Evolutionary conservation across 2,329 filamentous ascomycete genomes (phyloP).

Genomic region (Penicillium crustosum): DNA sequence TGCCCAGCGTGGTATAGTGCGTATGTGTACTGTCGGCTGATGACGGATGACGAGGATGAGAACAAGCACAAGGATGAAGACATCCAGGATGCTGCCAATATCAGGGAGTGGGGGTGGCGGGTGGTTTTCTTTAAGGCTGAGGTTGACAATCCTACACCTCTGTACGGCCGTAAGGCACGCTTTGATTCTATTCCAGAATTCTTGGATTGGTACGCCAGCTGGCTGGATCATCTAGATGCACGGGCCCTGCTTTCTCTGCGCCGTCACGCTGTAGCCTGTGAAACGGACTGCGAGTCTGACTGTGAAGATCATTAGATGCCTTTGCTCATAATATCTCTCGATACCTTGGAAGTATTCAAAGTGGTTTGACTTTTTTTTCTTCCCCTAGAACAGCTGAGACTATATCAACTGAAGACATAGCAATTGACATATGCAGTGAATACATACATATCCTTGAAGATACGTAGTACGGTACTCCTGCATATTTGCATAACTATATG

Average conservation of each 20-base stretch:
- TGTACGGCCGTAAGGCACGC: slow-evolving; percentile 11
- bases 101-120: slow-evolving; percentile 1
- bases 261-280: background rate
- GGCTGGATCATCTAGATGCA: slow-evolving; percentile 4
- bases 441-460: no score
- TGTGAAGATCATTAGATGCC: background rate
- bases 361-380: no score
- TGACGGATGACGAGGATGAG: background rate
- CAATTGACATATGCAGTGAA: no score
- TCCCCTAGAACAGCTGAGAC: no score
- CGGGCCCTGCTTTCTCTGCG: background rate
- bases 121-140: slow-evolving; percentile 1
- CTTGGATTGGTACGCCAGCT: slow-evolving; percentile 16
- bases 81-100: background rate
- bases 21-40: background rate
- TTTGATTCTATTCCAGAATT: slow-evolving; percentile 18
- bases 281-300: slow-evolving; percentile 4
- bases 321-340: no score
- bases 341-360: no score
- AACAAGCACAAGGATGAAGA: background rate
- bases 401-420: no score
- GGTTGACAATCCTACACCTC: background rate
- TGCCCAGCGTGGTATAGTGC: background rate
- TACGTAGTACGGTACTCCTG: no score
- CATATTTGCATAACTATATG: no score